A percentile compares a stretch with the other conserved stretches of the same genome.
Conservation (phyloP, 2,329 filamentous ascomycete species). For the Cytospora chrysosperma region DNA sequence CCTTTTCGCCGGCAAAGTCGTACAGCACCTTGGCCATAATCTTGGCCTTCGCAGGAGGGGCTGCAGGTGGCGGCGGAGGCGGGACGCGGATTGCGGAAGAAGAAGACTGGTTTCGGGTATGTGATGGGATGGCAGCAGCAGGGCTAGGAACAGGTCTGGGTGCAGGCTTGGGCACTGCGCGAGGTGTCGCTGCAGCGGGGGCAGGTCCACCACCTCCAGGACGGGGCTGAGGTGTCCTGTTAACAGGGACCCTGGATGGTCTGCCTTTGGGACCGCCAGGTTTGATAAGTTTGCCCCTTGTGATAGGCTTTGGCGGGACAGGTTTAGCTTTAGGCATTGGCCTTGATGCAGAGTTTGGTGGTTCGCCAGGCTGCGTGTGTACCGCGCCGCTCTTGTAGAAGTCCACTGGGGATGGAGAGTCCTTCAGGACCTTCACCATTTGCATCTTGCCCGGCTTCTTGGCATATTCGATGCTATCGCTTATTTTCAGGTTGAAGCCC, state of each 20-base stretch:
- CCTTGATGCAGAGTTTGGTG: constrained; percentile 76
- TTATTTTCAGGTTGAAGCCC: constrained; percentile 78
- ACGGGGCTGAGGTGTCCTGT: constrained; percentile 45
- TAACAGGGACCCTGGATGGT: constrained; percentile 67
- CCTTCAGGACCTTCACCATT: constrained; percentile 84
- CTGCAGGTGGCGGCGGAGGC: constrained; percentile 67
- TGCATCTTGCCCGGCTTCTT: constrained; percentile 97
- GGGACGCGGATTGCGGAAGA: constrained; percentile 53
- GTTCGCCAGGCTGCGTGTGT: constrained; percentile 82
- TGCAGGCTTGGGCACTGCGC: constrained; percentile 30
- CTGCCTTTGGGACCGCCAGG: constrained; percentile 83
- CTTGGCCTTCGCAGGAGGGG: constrained; percentile 64
- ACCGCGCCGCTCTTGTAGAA: constrained; percentile 92
- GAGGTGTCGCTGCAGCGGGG: constrained; percentile 19
- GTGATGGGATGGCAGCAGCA: constrained; percentile 43
- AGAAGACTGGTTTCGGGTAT: constrained; percentile 56
- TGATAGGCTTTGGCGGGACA: constrained; percentile 85
- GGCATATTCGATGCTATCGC: constrained; percentile 86
- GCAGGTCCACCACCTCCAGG: constrained; percentile 37
- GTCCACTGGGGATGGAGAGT: constrained; percentile 74
- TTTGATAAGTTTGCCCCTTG: constrained; percentile 86
- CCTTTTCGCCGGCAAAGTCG: constrained; percentile 81
- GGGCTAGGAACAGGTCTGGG: constrained; percentile 31
- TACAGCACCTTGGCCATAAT: constrained; percentile 88
- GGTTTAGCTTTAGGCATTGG: constrained; percentile 87